phyloP scores from a whole-genome alignment of 2,329 filamentous ascomycete species.

The Ophiocordyceps camponoti-leonardi region DNA sequence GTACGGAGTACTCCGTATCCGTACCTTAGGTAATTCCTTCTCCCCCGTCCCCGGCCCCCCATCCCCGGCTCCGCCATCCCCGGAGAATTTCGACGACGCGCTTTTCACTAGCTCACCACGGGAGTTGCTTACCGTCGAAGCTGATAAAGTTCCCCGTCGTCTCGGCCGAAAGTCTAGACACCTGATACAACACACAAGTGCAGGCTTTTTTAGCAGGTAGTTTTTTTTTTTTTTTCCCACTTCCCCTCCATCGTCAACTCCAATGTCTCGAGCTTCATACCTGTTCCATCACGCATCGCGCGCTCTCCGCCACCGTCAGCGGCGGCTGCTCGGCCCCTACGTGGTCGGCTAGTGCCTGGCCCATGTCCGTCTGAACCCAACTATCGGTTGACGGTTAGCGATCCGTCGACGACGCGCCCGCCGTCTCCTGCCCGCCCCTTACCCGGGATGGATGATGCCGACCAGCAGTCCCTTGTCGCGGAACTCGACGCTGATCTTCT shows the following conservation, averaged over 20 bases:
- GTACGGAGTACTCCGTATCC: too few relatives aligned
- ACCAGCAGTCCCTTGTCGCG: slow-evolving; percentile 14
- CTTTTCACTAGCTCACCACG: slow-evolving; percentile 2
- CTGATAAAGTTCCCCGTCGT: slow-evolving; percentile 5
- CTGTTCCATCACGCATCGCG: slow-evolving; percentile 2
- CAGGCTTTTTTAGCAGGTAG: background rate
- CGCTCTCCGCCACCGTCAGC: slow-evolving; percentile 2
- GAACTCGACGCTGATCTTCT: slow-evolving; percentile 13
- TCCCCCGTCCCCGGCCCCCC: too few relatives aligned
- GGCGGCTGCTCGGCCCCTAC: slow-evolving; percentile 4
- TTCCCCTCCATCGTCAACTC: background rate
- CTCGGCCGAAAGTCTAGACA: slow-evolving; percentile 1
- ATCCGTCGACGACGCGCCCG: too few relatives aligned
- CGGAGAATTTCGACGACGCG: background rate
- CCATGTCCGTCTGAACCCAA: slow-evolving; percentile 5
- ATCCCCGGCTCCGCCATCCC: too few relatives aligned
- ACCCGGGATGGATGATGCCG: slow-evolving; percentile 15
- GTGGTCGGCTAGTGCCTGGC: slow-evolving; percentile 1
- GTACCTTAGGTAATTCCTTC: too few relatives aligned
- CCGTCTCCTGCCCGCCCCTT: too few relatives aligned
- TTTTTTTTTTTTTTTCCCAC: too few relatives aligned
- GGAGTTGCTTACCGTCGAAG: slow-evolving; percentile 2
- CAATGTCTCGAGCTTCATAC: slow-evolving; percentile 1
- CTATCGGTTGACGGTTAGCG: background rate
- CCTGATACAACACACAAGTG: slow-evolving; percentile 3